Conservation (phyloP, 108 stramenopile genomes). For the Skeletonema potamos region DNA sequence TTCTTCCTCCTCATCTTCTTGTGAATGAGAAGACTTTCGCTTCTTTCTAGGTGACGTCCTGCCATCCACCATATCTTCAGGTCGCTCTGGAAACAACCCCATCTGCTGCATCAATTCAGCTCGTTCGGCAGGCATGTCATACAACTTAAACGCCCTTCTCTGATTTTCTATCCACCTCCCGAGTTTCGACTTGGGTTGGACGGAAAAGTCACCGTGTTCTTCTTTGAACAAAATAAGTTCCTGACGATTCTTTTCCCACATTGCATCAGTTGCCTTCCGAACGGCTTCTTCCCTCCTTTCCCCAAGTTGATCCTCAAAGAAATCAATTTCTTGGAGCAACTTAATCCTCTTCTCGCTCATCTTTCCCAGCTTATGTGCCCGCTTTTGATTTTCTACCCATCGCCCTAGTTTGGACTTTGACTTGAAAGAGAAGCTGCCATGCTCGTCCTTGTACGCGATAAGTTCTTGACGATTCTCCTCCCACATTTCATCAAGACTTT, state of each 20-base stretch:
- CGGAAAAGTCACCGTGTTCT: neutral
- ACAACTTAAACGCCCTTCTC: neutral
- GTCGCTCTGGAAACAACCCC: neutral
- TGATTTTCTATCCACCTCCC: neutral
- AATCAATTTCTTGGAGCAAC: conserved; percentile 30
- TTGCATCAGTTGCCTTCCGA: conserved; percentile 6
- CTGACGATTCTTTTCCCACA: neutral
- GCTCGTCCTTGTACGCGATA: neutral
- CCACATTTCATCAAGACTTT: neutral
- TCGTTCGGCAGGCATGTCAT: neutral
- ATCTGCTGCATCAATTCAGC: neutral
- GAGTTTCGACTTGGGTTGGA: neutral
- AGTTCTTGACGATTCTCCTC: neutral
- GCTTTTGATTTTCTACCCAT: conserved; percentile 44
- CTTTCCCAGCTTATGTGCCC: conserved; percentile 21
- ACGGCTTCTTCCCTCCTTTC: conserved; percentile 19
- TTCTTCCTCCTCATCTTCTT: neutral
- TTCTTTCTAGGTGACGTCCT: neutral
- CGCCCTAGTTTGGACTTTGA: neutral
- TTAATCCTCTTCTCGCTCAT: conserved; percentile 16
- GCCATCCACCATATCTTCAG: neutral
- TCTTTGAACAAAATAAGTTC: neutral
- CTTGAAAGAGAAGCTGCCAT: neutral
- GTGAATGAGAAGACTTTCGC: neutral
- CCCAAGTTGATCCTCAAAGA: conserved; percentile 25